Base-by-base conservation (phyloP, 345 rosid species). In the Eucalyptus dawsonii region DNA sequence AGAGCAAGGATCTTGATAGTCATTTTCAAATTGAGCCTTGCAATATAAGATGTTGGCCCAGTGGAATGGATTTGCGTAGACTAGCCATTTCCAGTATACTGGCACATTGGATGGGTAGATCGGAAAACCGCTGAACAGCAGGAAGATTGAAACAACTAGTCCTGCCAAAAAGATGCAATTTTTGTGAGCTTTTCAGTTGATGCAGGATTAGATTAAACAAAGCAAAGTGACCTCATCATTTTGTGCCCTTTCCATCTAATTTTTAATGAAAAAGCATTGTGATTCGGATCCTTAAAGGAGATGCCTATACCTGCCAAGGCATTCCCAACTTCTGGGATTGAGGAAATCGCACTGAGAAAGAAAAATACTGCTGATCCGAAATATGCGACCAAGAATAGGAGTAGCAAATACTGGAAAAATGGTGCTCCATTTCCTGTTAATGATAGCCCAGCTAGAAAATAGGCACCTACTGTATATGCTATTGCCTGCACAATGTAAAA, bases 251-350 rank as follows among this genome's bases (percentile, higher is more conserved):
- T 65, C 37, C 76, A 15, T 65, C 40, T 65, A 65, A 65, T 65
- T 65, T 65, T n/a, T 8, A n/a, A 65, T 2, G 76, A n/a, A n/a
- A 65, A 76, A 40, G 29, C 47, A 40, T 76, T 11, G 47, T 40
- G 29, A 60, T n/a, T 44, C 51, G 14, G 69, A 54, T 81, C 31
- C 86, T 54, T 50, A 51, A 53, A 45, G 54, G 45, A 89, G 91
- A 58, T 40, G 87, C 72, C 42, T 24, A 45, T 87, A 92, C 93
- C 92, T 91, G 93, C 92, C 86, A 92, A 87, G 53, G 91, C 91
- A 56, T 92, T 91, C 86, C 93, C 93, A 86, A 89, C 91, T 89
- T 92, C 93, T 37, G 92, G 93, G 90, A 91, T 92, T 42, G 92
- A 67, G 40, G 92, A 92, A 88, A 91, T 67, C 72, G 91, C 69